A percentile compares a stretch with the other conserved stretches of the same genome.
These are phyloP conservation scores for Flammula alnicola DNA, from an alignment of 1,284 basidiomycete genomes.

Conservation along the genomic window DNA sequence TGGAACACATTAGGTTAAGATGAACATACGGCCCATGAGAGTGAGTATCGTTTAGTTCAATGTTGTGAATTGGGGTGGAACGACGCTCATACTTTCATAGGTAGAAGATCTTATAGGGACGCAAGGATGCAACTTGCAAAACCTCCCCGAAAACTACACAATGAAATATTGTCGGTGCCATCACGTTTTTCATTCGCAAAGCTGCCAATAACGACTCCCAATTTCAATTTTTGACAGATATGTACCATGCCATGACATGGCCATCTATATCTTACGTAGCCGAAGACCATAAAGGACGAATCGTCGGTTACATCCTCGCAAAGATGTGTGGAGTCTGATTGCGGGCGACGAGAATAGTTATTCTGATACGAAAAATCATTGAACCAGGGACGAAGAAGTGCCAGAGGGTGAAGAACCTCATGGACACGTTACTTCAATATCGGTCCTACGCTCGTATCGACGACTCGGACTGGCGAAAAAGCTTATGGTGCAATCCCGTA, in stretches of 20 bases:
- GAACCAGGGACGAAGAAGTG: slow-evolving; percentile 71
- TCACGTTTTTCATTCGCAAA: background rate
- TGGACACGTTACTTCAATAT: slow-evolving; percentile 96
- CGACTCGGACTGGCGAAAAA: slow-evolving; percentile 91
- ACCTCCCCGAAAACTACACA: slow-evolving; percentile 92
- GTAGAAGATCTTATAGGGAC: slow-evolving; percentile 73
- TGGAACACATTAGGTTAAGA: slow-evolving; percentile 36
- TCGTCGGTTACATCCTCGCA: slow-evolving; percentile 96
- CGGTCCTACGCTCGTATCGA: slow-evolving; percentile 89
- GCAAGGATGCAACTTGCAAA: slow-evolving; percentile 93
- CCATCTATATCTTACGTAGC: slow-evolving; percentile 96
- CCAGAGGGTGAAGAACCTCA: slow-evolving; percentile 67
- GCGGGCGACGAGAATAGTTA: background rate
- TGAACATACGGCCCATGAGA: slow-evolving; percentile 63
- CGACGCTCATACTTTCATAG: slow-evolving; percentile 26
- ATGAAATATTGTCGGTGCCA: slow-evolving; percentile 83
- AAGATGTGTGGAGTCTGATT: slow-evolving; percentile 75
- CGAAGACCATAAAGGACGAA: slow-evolving; percentile 89
- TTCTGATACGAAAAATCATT: background rate
- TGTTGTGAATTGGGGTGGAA: background rate
- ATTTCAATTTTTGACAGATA: slow-evolving; percentile 54
- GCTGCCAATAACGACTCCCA: background rate
- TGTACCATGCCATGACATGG: slow-evolving; percentile 97
- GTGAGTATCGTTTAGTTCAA: slow-evolving; percentile 40
- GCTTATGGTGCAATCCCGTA: slow-evolving; percentile 92